phyloP scores from a whole-genome alignment of 2,329 filamentous ascomycete species.

The Clarireedia sp. region DNA sequence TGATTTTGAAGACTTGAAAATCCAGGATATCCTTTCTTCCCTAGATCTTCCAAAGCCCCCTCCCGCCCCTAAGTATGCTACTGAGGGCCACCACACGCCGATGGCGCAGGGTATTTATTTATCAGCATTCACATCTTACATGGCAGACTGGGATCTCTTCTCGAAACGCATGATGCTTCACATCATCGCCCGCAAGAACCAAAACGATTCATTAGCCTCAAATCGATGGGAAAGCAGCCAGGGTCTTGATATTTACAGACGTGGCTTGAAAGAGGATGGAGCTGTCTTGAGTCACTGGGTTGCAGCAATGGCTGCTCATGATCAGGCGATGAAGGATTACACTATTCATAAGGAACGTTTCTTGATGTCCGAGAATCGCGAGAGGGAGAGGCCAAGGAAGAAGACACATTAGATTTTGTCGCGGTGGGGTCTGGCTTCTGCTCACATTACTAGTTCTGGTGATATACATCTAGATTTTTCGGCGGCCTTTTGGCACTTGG shows the following conservation, averaged over 20 bases:
- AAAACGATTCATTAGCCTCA: slow-evolving; percentile 28
- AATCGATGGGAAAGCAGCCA: slow-evolving; percentile 35
- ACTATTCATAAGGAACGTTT: slow-evolving; percentile 39
- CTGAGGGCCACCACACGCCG: slow-evolving; percentile 30
- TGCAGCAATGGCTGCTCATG: slow-evolving; percentile 51
- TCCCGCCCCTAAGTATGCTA: slow-evolving; percentile 29
- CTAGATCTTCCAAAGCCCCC: slow-evolving; percentile 44
- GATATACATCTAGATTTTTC: neutral
- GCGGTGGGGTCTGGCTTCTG: neutral
- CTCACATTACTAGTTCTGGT: slow-evolving; percentile 1
- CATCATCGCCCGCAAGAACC: slow-evolving; percentile 43
- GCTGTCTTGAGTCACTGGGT: slow-evolving; percentile 54
- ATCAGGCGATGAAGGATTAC: slow-evolving; percentile 50
- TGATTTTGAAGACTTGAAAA: slow-evolving; percentile 38
- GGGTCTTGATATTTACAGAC: slow-evolving; percentile 50
- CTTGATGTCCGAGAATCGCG: slow-evolving; percentile 30
- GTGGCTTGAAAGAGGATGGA: slow-evolving; percentile 56
- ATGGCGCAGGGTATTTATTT: slow-evolving; percentile 37
- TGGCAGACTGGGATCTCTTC: slow-evolving; percentile 43
- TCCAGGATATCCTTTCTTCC: slow-evolving; percentile 44
- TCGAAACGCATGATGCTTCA: slow-evolving; percentile 48
- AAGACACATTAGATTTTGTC: slow-evolving; percentile 3
- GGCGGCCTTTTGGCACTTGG: neutral
- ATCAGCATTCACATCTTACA: slow-evolving; percentile 45
- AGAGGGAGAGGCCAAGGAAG: slow-evolving; percentile 11